phyloP scores from a whole-genome alignment of 495 filamentous ascomycete genomes.

The Massariosphaeria phaeospora region DNA sequence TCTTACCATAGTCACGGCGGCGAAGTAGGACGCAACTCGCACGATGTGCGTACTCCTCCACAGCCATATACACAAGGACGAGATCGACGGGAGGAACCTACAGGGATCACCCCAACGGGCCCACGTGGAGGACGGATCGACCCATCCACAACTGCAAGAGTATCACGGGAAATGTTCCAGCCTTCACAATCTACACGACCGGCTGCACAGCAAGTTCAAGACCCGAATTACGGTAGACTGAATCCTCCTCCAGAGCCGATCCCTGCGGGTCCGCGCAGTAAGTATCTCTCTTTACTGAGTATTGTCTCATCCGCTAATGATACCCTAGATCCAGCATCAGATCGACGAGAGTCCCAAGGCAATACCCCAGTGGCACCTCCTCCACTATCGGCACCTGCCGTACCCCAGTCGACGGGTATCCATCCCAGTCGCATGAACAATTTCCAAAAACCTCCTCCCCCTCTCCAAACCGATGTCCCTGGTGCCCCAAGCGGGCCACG shows the following conservation, averaged over 20 bases:
- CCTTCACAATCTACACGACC: slow-evolving; percentile 15
- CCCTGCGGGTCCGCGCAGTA: slow-evolving; percentile 66
- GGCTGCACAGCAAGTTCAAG: slow-evolving; percentile 28
- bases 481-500: slow-evolving; percentile 29
- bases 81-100: slow-evolving; percentile 33
- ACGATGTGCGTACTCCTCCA: slow-evolving; percentile 31
- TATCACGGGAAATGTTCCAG: slow-evolving; percentile 32
- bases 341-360: slow-evolving; percentile 11
- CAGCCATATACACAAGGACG: slow-evolving; percentile 11
- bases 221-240: slow-evolving; percentile 43
- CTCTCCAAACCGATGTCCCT: slow-evolving; percentile 29
- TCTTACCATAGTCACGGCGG: slow-evolving; percentile 35
- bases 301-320: slow-evolving; percentile 6
- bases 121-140: slow-evolving; percentile 33
- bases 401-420: slow-evolving; percentile 20
- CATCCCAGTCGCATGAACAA: slow-evolving; percentile 38
- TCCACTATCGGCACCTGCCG: slow-evolving; percentile 19
- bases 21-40: slow-evolving; percentile 47
- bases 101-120: slow-evolving; percentile 33
- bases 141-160: slow-evolving; percentile 5
- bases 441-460: slow-evolving; percentile 19
- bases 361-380: slow-evolving; percentile 10
- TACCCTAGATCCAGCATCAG: slow-evolving; percentile 10
- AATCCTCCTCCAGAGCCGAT: slow-evolving; percentile 53
- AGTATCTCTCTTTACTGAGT: slow-evolving; percentile 4